phyloP scores from a whole-genome alignment of 2,329 filamentous ascomycete genomes.

The Colletotrichum endophyticum region DNA sequence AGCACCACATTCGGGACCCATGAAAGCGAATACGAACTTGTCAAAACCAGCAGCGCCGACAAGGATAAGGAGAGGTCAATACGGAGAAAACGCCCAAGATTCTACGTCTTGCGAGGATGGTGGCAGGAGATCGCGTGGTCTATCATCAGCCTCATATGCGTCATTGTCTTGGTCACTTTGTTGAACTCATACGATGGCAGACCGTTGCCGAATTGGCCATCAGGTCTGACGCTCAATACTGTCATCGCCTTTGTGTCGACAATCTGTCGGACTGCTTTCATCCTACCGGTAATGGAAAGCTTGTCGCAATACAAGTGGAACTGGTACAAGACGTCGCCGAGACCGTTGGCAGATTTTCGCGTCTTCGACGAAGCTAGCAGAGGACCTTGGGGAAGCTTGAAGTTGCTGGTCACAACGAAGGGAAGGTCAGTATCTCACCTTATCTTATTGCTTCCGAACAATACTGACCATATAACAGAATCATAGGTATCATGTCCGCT shows the following conservation, averaged over 20 bases:
- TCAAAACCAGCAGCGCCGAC: neutral
- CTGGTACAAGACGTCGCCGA: conserved; percentile 10
- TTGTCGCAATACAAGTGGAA: conserved; percentile 26
- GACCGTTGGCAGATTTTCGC: conserved; percentile 18
- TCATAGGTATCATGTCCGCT: neutral
- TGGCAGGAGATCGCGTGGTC: conserved; percentile 1
- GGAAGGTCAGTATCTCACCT: neutral
- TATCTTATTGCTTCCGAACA: neutral
- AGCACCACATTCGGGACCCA: neutral
- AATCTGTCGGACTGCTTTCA: conserved; percentile 24
- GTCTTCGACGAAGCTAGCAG: conserved; percentile 22
- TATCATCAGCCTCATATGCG: neutral
- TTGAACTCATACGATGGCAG: conserved; percentile 22
- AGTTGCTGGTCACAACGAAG: neutral
- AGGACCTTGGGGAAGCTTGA: conserved; percentile 22
- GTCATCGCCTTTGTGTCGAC: conserved; percentile 30
- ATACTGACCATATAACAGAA: neutral
- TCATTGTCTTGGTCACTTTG: conserved; percentile 25
- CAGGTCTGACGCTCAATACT: conserved; percentile 31
- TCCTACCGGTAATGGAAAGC: conserved; percentile 28
- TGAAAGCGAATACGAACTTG: neutral
- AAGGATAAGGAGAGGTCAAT: neutral
- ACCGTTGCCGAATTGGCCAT: conserved; percentile 24
- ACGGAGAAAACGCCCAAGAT: neutral
- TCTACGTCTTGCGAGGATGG: neutral